These are phyloP conservation scores for Teunomyces barrocoloradensis DNA, from an alignment of 805 yeast genomes.

Conservation along the genomic window DNA sequence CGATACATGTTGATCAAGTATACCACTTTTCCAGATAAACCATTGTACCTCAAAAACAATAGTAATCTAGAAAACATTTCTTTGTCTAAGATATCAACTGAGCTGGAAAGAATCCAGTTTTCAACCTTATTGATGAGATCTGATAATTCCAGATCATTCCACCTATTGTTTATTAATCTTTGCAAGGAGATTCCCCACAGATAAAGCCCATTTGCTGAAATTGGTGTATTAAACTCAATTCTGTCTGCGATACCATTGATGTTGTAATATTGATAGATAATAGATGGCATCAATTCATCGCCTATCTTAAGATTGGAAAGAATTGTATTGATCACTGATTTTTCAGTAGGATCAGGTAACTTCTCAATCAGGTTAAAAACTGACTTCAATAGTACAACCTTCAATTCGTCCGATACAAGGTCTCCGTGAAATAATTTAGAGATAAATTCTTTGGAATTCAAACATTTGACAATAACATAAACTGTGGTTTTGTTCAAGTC, in stretches of 20 bases:
- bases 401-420: conserved; percentile 2
- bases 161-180: conserved; percentile 17
- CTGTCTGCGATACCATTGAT: conserved; percentile 13
- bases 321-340: conserved; percentile 16
- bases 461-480: background rate
- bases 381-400: conserved; percentile 2
- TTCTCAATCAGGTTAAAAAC: conserved; percentile 15
- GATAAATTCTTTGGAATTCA: background rate
- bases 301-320: conserved; percentile 12
- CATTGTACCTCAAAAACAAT: conserved; percentile 25
- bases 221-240: background rate
- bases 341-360: conserved; percentile 12
- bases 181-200: conserved; percentile 22
- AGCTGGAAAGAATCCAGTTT: conserved; percentile 10
- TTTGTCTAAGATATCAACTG: conserved; percentile 18
- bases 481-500: background rate
- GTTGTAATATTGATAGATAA: conserved; percentile 20
- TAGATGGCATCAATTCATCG: conserved; percentile 12
- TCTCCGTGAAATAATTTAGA: background rate
- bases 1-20: conserved; percentile 21
- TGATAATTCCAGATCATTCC: conserved; percentile 16
- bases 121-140: conserved; percentile 8
- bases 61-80: conserved; percentile 23
- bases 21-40: conserved; percentile 19
- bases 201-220: background rate